These are phyloP conservation scores for Usnea hakonensis DNA, from an alignment of 495 filamentous ascomycete species.

Conservation along the genomic window DNA sequence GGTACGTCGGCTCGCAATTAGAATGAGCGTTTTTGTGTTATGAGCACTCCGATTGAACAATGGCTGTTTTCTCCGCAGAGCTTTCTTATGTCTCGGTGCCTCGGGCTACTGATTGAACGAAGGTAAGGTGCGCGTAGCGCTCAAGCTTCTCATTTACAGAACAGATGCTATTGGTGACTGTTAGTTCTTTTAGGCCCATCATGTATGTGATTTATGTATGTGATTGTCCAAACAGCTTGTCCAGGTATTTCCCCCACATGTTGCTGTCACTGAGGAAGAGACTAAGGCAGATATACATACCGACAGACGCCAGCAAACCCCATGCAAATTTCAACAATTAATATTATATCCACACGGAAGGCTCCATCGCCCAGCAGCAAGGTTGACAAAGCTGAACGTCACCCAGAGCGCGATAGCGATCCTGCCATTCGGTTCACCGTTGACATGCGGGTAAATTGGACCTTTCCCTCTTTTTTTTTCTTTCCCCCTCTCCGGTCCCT, in stretches of 20 bases:
- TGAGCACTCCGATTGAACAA: neutral
- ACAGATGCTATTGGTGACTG: neutral
- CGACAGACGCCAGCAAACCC: neutral
- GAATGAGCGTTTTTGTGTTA: neutral
- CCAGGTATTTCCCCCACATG: neutral
- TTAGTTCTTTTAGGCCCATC: constrained; percentile 5
- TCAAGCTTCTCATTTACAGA: constrained; percentile 1
- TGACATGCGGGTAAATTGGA: neutral
- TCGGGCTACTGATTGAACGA: neutral
- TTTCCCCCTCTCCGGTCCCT: neutral
- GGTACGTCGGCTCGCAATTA: neutral
- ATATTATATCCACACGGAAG: neutral
- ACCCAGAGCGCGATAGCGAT: neutral
- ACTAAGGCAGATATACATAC: neutral
- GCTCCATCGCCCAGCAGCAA: neutral
- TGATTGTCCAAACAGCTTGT: neutral
- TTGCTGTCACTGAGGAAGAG: neutral
- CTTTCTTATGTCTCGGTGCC: neutral
- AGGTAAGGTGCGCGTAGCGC: constrained; percentile 8
- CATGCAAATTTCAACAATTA: neutral
- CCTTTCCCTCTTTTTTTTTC: neutral
- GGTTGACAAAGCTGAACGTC: neutral
- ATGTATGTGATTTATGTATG: constrained; percentile 2
- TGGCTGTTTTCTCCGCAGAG: neutral
- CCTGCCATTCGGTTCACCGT: too few species aligned